These are phyloP conservation scores for Coniella lustricola DNA, from an alignment of 2,329 filamentous ascomycete genomes.

Conservation along the genomic window DNA sequence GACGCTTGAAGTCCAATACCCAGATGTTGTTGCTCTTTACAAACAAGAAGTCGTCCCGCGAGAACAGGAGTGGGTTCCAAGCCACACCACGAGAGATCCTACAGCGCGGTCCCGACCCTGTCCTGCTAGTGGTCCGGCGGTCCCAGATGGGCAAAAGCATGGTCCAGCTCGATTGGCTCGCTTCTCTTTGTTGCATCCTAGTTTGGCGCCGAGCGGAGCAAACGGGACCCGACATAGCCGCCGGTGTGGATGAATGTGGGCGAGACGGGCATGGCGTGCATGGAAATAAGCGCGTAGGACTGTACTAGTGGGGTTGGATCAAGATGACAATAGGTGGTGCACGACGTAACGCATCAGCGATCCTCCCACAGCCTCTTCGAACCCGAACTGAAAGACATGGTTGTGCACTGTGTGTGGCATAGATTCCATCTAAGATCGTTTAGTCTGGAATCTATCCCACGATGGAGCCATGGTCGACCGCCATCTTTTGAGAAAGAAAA, in stretches of 20 bases:
- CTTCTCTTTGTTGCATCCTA: neutral
- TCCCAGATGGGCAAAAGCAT: neutral
- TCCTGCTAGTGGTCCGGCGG: neutral
- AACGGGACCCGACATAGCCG: neutral
- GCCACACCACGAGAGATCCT: too few relatives aligned
- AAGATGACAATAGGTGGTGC: neutral
- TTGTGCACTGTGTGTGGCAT: too few relatives aligned
- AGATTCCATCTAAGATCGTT: too few relatives aligned
- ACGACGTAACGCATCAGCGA: neutral
- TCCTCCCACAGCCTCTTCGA: neutral
- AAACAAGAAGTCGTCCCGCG: too few relatives aligned
- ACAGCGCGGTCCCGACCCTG: neutral
- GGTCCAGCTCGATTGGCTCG: neutral
- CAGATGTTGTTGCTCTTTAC: too few relatives aligned
- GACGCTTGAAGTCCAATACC: too few relatives aligned
- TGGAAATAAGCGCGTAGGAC: conserved; percentile 4
- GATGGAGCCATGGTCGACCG: too few relatives aligned
- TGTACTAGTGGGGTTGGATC: neutral
- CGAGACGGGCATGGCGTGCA: conserved; percentile 1
- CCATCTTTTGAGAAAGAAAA: too few relatives aligned
- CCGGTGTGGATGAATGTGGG: neutral
- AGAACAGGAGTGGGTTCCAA: too few relatives aligned
- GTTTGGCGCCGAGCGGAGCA: neutral
- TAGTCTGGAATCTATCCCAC: too few relatives aligned
- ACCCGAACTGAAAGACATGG: too few relatives aligned